phyloP scores from a whole-genome alignment of 1,284 basidiomycete genomes.

The Cystobasidium sp. region DNA sequence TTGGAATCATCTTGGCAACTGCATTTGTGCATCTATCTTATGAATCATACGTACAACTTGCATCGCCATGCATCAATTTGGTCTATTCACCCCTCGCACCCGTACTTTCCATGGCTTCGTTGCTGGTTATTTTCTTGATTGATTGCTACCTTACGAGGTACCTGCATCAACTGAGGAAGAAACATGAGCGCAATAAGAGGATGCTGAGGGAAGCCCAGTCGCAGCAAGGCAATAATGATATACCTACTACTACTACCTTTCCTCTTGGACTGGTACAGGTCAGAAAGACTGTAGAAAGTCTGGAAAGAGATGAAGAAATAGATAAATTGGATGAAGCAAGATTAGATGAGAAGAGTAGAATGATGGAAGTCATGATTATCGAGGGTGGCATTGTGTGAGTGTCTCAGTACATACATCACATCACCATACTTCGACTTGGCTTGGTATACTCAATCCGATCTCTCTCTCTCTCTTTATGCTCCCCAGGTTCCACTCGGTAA shows the following conservation, averaged over 20 bases:
- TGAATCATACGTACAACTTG: constrained; percentile 56
- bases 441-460: not conserved
- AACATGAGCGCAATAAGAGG: not conserved
- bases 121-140: constrained; percentile 52
- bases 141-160: constrained; percentile 57
- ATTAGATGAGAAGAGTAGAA: constrained; percentile 13
- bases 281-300: not conserved
- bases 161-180: constrained; percentile 39
- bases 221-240: not conserved
- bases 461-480: not conserved
- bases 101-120: constrained; percentile 57
- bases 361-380: constrained; percentile 54
- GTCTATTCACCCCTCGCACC: constrained; percentile 58
- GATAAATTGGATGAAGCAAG: constrained; percentile 5
- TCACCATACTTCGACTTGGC: not conserved
- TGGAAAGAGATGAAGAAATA: constrained; percentile 8
- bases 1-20: constrained; percentile 60
- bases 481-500: constrained; percentile 56
- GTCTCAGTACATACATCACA: not conserved
- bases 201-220: not conserved
- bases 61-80: constrained; percentile 47
- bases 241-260: not conserved
- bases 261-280: not conserved
- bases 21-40: constrained; percentile 60
- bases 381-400: constrained; percentile 58